phyloP scores from a whole-genome alignment of 768 basidiomycete species.

The Russula vinacea region DNA sequence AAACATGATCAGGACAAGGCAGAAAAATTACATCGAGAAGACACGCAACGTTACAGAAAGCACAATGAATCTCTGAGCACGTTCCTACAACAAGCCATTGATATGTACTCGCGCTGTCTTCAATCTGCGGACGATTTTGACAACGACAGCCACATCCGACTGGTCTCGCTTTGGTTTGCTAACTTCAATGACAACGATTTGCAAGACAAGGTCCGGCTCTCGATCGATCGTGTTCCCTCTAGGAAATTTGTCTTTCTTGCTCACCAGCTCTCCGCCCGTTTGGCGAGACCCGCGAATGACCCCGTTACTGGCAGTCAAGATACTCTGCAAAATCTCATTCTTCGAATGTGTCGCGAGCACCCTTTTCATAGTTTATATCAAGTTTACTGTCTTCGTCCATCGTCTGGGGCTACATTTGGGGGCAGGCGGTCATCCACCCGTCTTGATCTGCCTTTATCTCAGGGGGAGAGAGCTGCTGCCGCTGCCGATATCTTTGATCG shows the following conservation, averaged over 20 bases:
- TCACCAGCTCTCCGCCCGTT: conserved; percentile 90
- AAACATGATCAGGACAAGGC: conserved; percentile 45
- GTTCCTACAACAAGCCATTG: conserved; percentile 72
- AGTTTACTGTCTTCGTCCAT: conserved; percentile 66
- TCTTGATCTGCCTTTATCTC: conserved; percentile 43
- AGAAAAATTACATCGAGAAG: conserved; percentile 49
- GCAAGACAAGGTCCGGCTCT: conserved; percentile 43
- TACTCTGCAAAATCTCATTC: conserved; percentile 59
- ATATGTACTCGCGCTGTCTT: conserved; percentile 83
- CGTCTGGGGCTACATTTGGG: conserved; percentile 27
- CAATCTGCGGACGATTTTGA: conserved; percentile 68
- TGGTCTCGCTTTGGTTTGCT: conserved; percentile 90
- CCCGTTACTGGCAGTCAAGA: conserved; percentile 45
- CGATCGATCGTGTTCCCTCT: conserved; percentile 66
- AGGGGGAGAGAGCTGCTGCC: conserved; percentile 59
- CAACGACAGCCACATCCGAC: conserved; percentile 70
- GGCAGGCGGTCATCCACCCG: conserved; percentile 50
- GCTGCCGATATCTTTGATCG: conserved; percentile 60
- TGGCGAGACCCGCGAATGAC: conserved; percentile 47
- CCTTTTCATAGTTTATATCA: conserved; percentile 94
- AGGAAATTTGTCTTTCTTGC: conserved; percentile 88
- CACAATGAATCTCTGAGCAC: conserved; percentile 46
- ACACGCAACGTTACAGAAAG: conserved; percentile 46
- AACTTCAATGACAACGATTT: conserved; percentile 64
- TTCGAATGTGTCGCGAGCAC: conserved; percentile 82